Evolutionary conservation across 2,329 filamentous ascomycete genomes (phyloP).

Genomic region (Aureobasidium sp.): DNA sequence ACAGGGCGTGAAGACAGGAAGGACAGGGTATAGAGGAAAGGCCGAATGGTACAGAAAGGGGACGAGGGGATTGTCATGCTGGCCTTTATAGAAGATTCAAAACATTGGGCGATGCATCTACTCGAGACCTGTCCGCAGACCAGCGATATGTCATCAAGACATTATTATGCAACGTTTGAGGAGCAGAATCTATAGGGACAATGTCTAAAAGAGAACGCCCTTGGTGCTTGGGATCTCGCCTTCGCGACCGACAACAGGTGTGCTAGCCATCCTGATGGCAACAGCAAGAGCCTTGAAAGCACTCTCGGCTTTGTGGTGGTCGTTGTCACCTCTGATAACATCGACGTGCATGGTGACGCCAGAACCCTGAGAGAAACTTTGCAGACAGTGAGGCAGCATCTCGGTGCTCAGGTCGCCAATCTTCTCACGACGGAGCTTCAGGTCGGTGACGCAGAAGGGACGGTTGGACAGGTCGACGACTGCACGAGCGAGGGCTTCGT

Average conservation of each 20-base stretch:
- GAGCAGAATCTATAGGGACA: too few relatives aligned
- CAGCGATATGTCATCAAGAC: too few relatives aligned
- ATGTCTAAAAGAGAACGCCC: conserved; percentile 58
- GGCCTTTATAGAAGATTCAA: too few relatives aligned
- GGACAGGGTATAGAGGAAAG: too few relatives aligned
- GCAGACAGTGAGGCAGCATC: conserved; percentile 94
- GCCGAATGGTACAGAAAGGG: too few relatives aligned
- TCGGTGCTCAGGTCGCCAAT: conserved; percentile 88
- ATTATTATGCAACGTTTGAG: too few relatives aligned
- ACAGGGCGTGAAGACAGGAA: too few relatives aligned
- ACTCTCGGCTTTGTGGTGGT: conserved; percentile 92
- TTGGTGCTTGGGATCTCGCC: conserved; percentile 95
- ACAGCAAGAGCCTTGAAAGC: conserved; percentile 95
- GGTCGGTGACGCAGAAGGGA: conserved; percentile 72
- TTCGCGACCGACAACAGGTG: conserved; percentile 67
- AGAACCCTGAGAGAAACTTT: conserved; percentile 87
- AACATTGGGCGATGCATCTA: too few relatives aligned
- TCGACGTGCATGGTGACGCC: conserved; percentile 93
- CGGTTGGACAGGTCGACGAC: conserved; percentile 94
- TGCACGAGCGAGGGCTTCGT: conserved; percentile 87
- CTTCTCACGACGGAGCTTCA: conserved; percentile 83
- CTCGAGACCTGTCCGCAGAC: too few relatives aligned
- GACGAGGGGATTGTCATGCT: too few relatives aligned
- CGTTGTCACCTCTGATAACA: conserved; percentile 81
- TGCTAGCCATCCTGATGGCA: conserved; percentile 69